Conservation (phyloP, 768 basidiomycete genomes). For the Saitozyma sp. region DNA sequence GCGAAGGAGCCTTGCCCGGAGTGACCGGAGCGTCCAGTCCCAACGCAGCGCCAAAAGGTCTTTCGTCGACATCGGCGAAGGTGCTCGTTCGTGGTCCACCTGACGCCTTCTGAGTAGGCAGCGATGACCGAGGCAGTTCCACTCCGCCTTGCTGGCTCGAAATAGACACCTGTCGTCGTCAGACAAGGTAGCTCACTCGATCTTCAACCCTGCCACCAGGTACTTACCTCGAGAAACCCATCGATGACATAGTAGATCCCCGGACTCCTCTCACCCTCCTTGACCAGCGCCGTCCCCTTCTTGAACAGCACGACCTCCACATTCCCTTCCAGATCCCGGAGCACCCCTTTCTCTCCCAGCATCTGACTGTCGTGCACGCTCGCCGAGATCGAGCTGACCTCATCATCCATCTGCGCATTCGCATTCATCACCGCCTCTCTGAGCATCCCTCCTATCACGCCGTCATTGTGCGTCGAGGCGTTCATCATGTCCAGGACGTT, state of each 20-base stretch:
- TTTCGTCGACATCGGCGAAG: constrained; percentile 2
- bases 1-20: constrained; percentile 4
- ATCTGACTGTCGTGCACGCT: constrained; percentile 35
- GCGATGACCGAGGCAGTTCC: too few relatives aligned
- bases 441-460: constrained; percentile 43
- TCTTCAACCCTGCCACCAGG: not conserved
- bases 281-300: constrained; percentile 79
- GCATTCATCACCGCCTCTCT: constrained; percentile 39
- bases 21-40: constrained; percentile 21
- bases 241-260: constrained; percentile 96
- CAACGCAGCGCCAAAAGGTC: constrained; percentile 40
- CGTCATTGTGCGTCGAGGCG: constrained; percentile 36
- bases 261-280: constrained; percentile 83
- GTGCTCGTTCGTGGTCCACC: not conserved
- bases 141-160: not conserved
- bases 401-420: constrained; percentile 28
- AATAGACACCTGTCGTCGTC: not conserved
- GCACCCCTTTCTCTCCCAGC: constrained; percentile 37
- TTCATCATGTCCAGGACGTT: constrained; percentile 52
- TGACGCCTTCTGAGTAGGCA: too few relatives aligned
- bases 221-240: constrained; percentile 82
- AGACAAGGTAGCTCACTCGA: too few relatives aligned
- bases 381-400: constrained; percentile 36
- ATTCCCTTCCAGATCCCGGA: constrained; percentile 89
- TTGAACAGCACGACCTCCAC: constrained; percentile 93